Evolutionary conservation across 2,329 filamentous ascomycete species (phyloP).

Genomic region (Emergomyces orientalis): DNA sequence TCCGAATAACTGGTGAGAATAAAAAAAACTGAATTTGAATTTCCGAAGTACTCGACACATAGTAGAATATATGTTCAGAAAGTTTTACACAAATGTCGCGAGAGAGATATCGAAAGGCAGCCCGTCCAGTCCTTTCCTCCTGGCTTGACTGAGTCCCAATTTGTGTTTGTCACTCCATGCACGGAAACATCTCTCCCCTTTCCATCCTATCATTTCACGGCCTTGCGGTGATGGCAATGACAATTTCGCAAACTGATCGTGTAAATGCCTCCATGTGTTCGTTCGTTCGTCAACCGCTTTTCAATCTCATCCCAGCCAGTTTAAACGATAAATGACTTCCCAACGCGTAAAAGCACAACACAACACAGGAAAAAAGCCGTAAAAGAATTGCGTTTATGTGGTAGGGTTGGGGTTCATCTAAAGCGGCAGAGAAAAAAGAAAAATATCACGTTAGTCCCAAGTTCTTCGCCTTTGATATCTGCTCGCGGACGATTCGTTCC

Average conservation of each 20-base stretch:
- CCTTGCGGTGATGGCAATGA: background rate
- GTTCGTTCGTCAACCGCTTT: slow-evolving; percentile 2
- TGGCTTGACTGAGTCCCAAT: background rate
- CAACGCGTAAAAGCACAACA: slow-evolving; percentile 5
- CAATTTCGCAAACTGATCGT: background rate
- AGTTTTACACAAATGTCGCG: background rate
- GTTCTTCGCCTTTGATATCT: background rate
- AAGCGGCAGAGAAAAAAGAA: slow-evolving; percentile 1
- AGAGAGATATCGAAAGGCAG: background rate
- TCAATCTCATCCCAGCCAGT: background rate
- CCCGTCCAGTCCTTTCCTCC: background rate
- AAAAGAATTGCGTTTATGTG: slow-evolving; percentile 42
- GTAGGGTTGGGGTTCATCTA: slow-evolving; percentile 85
- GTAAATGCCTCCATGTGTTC: background rate
- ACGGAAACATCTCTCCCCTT: background rate
- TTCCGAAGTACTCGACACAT: slow-evolving; percentile 6
- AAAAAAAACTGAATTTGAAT: slow-evolving; percentile 1
- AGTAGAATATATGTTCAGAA: slow-evolving; percentile 1
- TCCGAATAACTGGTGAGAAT: background rate
- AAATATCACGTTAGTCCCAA: slow-evolving; percentile 7
- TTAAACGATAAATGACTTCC: background rate
- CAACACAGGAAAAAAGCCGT: background rate
- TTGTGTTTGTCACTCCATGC: background rate
- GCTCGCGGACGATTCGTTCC: background rate
- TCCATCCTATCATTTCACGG: background rate